phyloP scores from a whole-genome alignment of 768 basidiomycete genomes.

The Tremella fuciformis region DNA sequence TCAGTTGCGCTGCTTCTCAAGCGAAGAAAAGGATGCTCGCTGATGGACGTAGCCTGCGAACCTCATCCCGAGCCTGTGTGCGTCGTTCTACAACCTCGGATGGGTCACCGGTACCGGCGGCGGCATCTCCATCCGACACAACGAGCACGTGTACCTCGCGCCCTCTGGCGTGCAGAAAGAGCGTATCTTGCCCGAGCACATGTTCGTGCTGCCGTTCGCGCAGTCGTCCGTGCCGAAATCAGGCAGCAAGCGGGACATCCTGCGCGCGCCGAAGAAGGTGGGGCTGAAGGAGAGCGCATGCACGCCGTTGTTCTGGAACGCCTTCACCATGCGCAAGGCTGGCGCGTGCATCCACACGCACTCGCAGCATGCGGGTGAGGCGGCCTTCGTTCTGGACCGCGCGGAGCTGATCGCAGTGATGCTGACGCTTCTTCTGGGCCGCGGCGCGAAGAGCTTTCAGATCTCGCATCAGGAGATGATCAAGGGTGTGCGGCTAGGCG shows the following conservation, averaged over 20 bases:
- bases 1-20: slow-evolving; percentile 13
- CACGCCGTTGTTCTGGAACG: slow-evolving; percentile 89
- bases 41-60: slow-evolving; percentile 64
- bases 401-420: slow-evolving; percentile 60
- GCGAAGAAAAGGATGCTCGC: neutral
- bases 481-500: slow-evolving; percentile 76
- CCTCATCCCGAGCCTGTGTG: slow-evolving; percentile 79
- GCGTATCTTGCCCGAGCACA: slow-evolving; percentile 74
- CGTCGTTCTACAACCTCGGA: slow-evolving; percentile 76
- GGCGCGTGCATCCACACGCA: slow-evolving; percentile 90
- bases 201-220: slow-evolving; percentile 81
- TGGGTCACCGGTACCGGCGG: slow-evolving; percentile 89
- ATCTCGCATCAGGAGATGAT: slow-evolving; percentile 96
- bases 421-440: slow-evolving; percentile 71
- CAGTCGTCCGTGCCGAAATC: slow-evolving; percentile 61
- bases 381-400: neutral
- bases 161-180: slow-evolving; percentile 88
- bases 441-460: slow-evolving; percentile 60
- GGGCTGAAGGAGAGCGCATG: slow-evolving; percentile 78
- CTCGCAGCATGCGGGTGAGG: slow-evolving; percentile 66
- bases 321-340: slow-evolving; percentile 72
- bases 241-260: slow-evolving; percentile 69
- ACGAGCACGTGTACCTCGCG: slow-evolving; percentile 77
- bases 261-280: slow-evolving; percentile 67
- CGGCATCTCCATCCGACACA: slow-evolving; percentile 47